A percentile compares a stretch with the other conserved stretches of the same genome.
phyloP scores from a whole-genome alignment of 306 rosid species.

The Phaseolus lunatus region DNA sequence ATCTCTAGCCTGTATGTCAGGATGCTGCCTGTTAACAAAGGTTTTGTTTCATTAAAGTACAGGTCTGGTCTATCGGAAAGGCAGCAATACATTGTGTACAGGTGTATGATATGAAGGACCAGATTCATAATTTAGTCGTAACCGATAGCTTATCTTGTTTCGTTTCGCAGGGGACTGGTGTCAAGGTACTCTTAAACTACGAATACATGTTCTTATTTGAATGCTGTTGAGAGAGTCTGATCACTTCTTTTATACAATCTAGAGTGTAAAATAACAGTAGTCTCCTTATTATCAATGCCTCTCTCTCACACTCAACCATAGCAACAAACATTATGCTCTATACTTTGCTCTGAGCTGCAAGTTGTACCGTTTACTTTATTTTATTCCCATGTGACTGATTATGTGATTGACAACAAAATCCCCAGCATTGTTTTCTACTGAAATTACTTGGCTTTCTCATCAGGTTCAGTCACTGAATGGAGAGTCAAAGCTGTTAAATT shows the following conservation, averaged over 20 bases:
- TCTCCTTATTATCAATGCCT: slow-evolving; percentile 20
- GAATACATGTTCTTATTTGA: slow-evolving; percentile 3
- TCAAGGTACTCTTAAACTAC: slow-evolving; percentile 62
- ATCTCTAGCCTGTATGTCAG: too few relatives aligned
- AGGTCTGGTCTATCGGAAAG: slow-evolving; percentile 82
- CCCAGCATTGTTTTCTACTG: slow-evolving; percentile 1
- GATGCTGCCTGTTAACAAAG: slow-evolving; percentile 25
- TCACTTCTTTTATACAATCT: slow-evolving; percentile 18
- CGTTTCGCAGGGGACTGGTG: slow-evolving; percentile 78
- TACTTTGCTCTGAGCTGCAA: slow-evolving; percentile 33
- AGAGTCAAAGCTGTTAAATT: slow-evolving; percentile 64
- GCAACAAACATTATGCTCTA: not conserved
- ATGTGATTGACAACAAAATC: not conserved
- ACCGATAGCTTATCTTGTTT: slow-evolving; percentile 62
- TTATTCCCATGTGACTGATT: not conserved
- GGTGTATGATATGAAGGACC: slow-evolving; percentile 86
- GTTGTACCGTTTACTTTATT: not conserved
- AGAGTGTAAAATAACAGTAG: slow-evolving; percentile 19
- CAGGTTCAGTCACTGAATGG: slow-evolving; percentile 78
- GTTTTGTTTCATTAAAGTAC: slow-evolving; percentile 44
- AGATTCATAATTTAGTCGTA: slow-evolving; percentile 69
- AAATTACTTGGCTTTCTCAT: slow-evolving; percentile 35
- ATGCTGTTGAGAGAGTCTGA: slow-evolving; percentile 5
- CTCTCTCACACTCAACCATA: slow-evolving; percentile 2
- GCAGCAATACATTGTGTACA: slow-evolving; percentile 61